Percentiles rank a stretch among this genome's conserved stretches.
Conservation (phyloP, 192 early-diverging fungal species). For the Oehlia diaphana region DNA sequence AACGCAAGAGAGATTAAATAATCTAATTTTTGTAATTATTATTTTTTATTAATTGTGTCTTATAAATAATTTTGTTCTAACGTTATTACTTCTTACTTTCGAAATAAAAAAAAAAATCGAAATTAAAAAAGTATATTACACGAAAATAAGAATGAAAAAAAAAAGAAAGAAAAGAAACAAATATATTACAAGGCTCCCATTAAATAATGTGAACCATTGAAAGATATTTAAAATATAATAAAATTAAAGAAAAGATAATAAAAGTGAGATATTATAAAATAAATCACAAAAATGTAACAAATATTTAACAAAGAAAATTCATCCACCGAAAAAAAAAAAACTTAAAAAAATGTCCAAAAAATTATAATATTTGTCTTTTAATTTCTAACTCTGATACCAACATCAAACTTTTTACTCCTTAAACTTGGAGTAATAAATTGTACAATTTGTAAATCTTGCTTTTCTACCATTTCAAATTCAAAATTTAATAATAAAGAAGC, state of each 20-base stretch:
- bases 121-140: neutral
- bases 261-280: no score
- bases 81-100: no score
- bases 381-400: neutral
- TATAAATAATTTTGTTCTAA: no score
- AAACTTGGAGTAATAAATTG: constrained; percentile 45
- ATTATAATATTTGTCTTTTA: neutral
- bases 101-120: neutral
- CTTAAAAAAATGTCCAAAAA: no score
- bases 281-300: no score
- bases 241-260: neutral
- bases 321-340: no score
- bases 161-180: neutral
- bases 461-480: constrained; percentile 40
- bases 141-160: no score
- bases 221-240: neutral
- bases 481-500: constrained; percentile 45
- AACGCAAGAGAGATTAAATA: no score
- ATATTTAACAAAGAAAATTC: no score
- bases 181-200: neutral
- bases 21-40: no score
- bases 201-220: neutral
- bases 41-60: no score
- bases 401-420: constrained; percentile 35
- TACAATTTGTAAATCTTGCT: constrained; percentile 41